Conservation (phyloP, 1,284 basidiomycete genomes). For the Tranzscheliella williamsii region DNA sequence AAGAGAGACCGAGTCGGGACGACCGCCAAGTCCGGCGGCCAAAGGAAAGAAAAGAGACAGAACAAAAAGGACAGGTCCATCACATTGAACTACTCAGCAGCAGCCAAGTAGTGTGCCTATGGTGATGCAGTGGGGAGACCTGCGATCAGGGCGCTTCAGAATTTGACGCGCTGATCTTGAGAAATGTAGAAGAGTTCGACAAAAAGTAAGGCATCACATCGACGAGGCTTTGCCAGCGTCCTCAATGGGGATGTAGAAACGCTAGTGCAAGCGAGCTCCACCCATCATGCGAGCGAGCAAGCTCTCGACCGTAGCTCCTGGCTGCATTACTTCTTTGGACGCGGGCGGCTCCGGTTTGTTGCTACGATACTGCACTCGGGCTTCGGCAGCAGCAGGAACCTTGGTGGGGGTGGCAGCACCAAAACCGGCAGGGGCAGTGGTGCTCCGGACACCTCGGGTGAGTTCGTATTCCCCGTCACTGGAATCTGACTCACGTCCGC, state of each 20-base stretch:
- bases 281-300: slow-evolving; percentile 49
- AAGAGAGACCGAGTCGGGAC: too few species aligned
- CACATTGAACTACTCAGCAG: too few species aligned
- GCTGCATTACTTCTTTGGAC: slow-evolving; percentile 21
- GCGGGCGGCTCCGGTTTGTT: slow-evolving; percentile 15
- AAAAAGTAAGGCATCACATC: neutral
- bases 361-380: neutral
- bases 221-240: neutral
- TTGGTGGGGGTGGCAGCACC: slow-evolving; percentile 25
- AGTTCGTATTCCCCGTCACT: slow-evolving; percentile 34
- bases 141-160: slow-evolving; percentile 43
- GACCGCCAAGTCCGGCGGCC: too few species aligned
- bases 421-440: slow-evolving; percentile 40
- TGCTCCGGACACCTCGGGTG: slow-evolving; percentile 26
- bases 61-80: too few species aligned
- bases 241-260: neutral
- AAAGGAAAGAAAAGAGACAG: too few species aligned
- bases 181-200: neutral
- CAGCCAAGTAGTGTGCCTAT: too few species aligned
- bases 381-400: slow-evolving; percentile 8
- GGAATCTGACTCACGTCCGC: slow-evolving; percentile 14
- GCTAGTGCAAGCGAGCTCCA: slow-evolving; percentile 15
- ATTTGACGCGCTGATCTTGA: slow-evolving; percentile 39
- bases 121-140: too few species aligned
- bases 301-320: slow-evolving; percentile 41